These are phyloP conservation scores for Spiromastix sp. DNA, from an alignment of 2,329 filamentous ascomycete genomes.

Conservation along the genomic window DNA sequence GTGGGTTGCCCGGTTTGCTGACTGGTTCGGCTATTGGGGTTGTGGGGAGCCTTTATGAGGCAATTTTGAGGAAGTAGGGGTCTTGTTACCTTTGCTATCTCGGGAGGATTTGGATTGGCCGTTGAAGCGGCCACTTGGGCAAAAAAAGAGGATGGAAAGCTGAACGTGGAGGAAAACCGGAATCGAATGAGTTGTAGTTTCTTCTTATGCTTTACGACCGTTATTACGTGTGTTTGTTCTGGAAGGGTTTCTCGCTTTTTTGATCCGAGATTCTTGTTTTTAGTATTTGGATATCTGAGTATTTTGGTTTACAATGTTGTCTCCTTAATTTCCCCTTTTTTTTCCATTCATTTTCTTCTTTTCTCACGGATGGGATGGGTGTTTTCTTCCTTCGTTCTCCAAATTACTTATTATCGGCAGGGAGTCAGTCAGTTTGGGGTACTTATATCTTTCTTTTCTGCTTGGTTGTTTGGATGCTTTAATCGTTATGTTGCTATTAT, in stretches of 20 bases:
- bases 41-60: slow-evolving; percentile 36
- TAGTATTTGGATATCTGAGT: background rate
- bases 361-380: background rate
- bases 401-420: no score
- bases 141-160: background rate
- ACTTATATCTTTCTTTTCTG: no score
- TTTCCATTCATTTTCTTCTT: background rate
- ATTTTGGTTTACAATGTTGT: background rate
- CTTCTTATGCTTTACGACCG: slow-evolving; percentile 2
- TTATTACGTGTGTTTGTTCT: slow-evolving; percentile 1
- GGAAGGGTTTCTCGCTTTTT: background rate
- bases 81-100: background rate
- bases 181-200: background rate
- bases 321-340: background rate
- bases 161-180: background rate
- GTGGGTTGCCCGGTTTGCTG: slow-evolving; percentile 29
- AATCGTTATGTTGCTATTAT: no score
- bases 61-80: slow-evolving; percentile 29
- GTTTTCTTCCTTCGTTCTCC: background rate
- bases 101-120: no score
- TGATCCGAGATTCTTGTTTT: slow-evolving; percentile 1
- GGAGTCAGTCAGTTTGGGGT: no score
- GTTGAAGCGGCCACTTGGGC: background rate
- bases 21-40: slow-evolving; percentile 32
- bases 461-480: background rate